Evolutionary conservation across 1,284 basidiomycete species (phyloP).

Genomic region (Malassezia cuniculi): DNA sequence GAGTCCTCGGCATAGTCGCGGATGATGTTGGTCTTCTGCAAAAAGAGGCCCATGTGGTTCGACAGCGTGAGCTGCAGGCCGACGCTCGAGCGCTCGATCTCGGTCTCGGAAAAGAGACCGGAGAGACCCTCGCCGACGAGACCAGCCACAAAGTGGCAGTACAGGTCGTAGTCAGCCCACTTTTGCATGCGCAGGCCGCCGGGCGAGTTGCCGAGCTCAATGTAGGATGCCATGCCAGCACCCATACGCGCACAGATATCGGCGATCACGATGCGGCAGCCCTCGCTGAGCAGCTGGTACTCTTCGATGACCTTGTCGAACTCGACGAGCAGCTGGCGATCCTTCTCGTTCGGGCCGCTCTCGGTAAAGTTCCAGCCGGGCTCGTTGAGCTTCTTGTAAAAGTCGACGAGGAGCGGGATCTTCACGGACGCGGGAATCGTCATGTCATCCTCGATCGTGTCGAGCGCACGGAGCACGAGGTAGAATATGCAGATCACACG

Average conservation of each 20-base stretch:
- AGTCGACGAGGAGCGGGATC: slow-evolving; percentile 68
- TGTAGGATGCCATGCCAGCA: slow-evolving; percentile 84
- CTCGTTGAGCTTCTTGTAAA: slow-evolving; percentile 67
- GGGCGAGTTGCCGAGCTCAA: slow-evolving; percentile 27
- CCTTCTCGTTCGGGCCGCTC: slow-evolving; percentile 77
- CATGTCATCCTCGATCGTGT: slow-evolving; percentile 99
- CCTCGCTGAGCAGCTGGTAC: slow-evolving; percentile 50
- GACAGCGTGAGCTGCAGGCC: slow-evolving; percentile 70
- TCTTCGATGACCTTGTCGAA: slow-evolving; percentile 76
- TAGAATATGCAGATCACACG: slow-evolving; percentile 85
- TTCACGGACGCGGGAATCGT: slow-evolving; percentile 75
- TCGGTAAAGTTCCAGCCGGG: slow-evolving; percentile 79
- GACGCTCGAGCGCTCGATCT: slow-evolving; percentile 67
- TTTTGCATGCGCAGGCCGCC: slow-evolving; percentile 20
- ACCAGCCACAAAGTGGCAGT: slow-evolving; percentile 97
- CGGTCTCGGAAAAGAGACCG: slow-evolving; percentile 72
- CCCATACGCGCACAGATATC: slow-evolving; percentile 64
- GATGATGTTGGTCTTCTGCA: slow-evolving; percentile 98
- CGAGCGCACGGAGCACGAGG: slow-evolving; percentile 77
- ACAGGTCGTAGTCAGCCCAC: slow-evolving; percentile 73
- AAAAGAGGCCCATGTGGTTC: slow-evolving; percentile 88
- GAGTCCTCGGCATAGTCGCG: slow-evolving; percentile 89
- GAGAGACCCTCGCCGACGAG: slow-evolving; percentile 94
- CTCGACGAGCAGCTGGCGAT: slow-evolving; percentile 71
- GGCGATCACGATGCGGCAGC: slow-evolving; percentile 69